phyloP scores from a whole-genome alignment of 345 rosid species.

The Citrus mangshanensis region DNA sequence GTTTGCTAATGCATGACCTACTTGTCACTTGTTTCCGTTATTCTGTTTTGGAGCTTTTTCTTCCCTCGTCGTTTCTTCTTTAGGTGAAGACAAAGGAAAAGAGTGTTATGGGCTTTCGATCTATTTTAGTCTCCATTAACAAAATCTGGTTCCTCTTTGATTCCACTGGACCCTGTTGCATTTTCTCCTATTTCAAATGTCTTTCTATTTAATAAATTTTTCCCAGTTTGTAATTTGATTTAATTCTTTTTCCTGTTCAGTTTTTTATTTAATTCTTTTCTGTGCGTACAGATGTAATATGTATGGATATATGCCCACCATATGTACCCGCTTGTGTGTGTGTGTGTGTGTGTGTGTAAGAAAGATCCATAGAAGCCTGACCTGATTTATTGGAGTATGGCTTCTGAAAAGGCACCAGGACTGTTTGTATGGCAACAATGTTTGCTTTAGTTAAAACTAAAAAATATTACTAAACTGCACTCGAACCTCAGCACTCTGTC shows the following conservation, averaged over 20 bases:
- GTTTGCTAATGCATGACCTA: background rate
- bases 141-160: background rate
- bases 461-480: background rate
- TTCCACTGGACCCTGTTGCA: background rate
- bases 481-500: background rate
- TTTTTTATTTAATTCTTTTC: background rate
- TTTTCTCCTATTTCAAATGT: background rate
- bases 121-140: background rate
- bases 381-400: background rate
- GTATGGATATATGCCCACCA: background rate
- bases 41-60: background rate
- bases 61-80: background rate
- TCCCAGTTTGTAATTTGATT: background rate
- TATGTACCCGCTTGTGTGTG: background rate
- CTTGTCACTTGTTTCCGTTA: background rate
- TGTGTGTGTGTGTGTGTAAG: too few species aligned
- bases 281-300: background rate
- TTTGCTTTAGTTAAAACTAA: slow-evolving; percentile 7
- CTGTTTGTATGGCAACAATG: background rate
- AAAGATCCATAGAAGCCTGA: too few species aligned
- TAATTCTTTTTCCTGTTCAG: background rate
- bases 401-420: background rate
- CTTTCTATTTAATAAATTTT: background rate
- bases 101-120: background rate
- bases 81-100: background rate